phyloP scores from a whole-genome alignment of 768 basidiomycete genomes.

The Scleroderma bovista region DNA sequence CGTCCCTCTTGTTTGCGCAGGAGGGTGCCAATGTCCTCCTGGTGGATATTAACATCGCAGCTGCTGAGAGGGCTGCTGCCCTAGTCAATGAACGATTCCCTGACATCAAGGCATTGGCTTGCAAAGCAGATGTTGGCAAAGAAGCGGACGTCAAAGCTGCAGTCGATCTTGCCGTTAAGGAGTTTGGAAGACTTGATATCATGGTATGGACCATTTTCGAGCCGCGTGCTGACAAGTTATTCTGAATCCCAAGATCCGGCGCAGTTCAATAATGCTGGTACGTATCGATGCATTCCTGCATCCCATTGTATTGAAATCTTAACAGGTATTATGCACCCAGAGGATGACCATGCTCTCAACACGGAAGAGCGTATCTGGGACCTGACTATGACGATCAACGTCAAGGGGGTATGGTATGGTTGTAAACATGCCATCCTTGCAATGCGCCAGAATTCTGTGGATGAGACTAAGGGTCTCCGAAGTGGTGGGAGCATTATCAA shows the following conservation, averaged over 20 bases:
- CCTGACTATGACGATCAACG: constrained; percentile 87
- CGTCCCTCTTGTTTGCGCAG: constrained; percentile 88
- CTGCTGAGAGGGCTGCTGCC: constrained; percentile 61
- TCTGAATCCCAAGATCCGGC: constrained; percentile 2
- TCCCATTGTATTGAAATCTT: constrained; percentile 1
- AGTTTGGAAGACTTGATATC: constrained; percentile 92
- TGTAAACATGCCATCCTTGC: constrained; percentile 96
- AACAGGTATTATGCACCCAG: constrained; percentile 95
- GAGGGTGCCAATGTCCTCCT: constrained; percentile 92
- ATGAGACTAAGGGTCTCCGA: constrained; percentile 73
- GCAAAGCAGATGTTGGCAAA: constrained; percentile 83
- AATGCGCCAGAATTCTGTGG: constrained; percentile 89
- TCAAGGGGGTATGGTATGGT: constrained; percentile 99
- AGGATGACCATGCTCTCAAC: constrained; percentile 90
- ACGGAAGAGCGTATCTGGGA: constrained; percentile 98
- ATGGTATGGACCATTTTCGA: constrained; percentile 53
- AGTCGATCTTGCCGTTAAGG: constrained; percentile 72
- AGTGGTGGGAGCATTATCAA: constrained; percentile 93
- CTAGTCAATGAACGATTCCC: constrained; percentile 64
- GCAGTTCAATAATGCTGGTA: constrained; percentile 92
- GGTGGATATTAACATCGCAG: constrained; percentile 78
- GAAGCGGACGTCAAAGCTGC: constrained; percentile 81
- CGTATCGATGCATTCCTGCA: constrained; percentile 3
- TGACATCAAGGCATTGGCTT: constrained; percentile 59
- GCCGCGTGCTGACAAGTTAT: not conserved